Evolutionary conservation across 2,329 filamentous ascomycete genomes (phyloP).

Genomic region (Xylariaceae sp.): DNA sequence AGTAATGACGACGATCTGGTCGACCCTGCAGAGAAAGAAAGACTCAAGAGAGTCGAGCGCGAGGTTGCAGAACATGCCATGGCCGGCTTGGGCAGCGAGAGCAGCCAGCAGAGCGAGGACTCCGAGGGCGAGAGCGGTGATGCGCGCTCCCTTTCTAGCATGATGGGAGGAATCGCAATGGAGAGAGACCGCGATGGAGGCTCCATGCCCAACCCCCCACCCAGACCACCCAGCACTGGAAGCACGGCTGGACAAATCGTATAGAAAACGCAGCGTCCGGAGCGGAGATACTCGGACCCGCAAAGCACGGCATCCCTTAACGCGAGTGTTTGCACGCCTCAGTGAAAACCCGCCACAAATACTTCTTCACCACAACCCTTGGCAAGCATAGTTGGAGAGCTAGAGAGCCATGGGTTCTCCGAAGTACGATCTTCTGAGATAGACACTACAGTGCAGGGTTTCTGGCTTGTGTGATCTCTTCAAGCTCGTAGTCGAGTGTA

Average conservation of each 20-base stretch:
- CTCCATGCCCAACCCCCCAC: slow-evolving; percentile 34
- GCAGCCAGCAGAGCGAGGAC: slow-evolving; percentile 34
- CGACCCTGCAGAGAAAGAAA: slow-evolving; percentile 56
- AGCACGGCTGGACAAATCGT: slow-evolving; percentile 34
- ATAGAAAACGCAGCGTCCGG: slow-evolving; percentile 5
- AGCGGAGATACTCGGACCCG: no score
- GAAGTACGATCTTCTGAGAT: no score
- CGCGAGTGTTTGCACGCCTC: no score
- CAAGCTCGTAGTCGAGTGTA: no score
- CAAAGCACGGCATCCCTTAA: no score
- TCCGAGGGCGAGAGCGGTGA: slow-evolving; percentile 30
- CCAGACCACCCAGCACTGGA: slow-evolving; percentile 38
- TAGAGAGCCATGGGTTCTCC: no score
- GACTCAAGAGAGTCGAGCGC: slow-evolving; percentile 47
- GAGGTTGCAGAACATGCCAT: slow-evolving; percentile 40
- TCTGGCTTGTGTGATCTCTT: no score
- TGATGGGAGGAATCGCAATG: slow-evolving; percentile 42
- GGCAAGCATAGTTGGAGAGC: no score
- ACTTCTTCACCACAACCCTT: no score
- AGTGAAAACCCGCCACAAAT: no score
- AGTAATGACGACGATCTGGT: slow-evolving; percentile 64
- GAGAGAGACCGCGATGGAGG: slow-evolving; percentile 33
- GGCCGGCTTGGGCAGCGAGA: slow-evolving; percentile 27
- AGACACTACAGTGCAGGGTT: no score
- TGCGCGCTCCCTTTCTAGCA: slow-evolving; percentile 20